These are phyloP conservation scores for Pueraria montana DNA, from an alignment of 306 rosid genomes.

Conservation along the genomic window DNA sequence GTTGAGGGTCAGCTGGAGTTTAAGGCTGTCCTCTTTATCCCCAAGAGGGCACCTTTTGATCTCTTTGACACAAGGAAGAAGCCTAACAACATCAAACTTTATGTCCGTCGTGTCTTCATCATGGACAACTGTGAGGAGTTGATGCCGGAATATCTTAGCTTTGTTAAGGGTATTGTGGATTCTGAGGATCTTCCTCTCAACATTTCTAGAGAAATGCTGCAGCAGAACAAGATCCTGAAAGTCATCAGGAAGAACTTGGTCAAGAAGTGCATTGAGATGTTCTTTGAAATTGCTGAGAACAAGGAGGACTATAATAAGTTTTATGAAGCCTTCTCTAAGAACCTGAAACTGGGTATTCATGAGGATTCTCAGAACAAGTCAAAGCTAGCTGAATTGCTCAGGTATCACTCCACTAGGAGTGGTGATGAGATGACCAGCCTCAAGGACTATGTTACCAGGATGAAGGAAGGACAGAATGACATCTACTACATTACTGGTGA, in stretches of 20 bases:
- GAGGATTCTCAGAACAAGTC: slow-evolving; percentile 89
- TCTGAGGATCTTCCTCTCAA: slow-evolving; percentile 97
- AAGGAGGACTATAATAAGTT: slow-evolving; percentile 94
- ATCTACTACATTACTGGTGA: slow-evolving; percentile 94
- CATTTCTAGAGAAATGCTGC: slow-evolving; percentile 89
- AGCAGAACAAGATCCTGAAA: slow-evolving; percentile 93
- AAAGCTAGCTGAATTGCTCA: slow-evolving; percentile 84
- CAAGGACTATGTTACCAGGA: slow-evolving; percentile 93
- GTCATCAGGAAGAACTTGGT: slow-evolving; percentile 93
- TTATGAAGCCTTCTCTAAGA: slow-evolving; percentile 92
- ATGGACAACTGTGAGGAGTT: slow-evolving; percentile 99
- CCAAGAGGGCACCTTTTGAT: slow-evolving; percentile 97
- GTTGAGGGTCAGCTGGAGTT: slow-evolving; percentile 97
- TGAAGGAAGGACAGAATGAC: slow-evolving; percentile 96
- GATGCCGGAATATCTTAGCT: slow-evolving; percentile 90
- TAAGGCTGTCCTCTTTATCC: slow-evolving; percentile 90
- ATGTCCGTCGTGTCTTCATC: slow-evolving; percentile 90
- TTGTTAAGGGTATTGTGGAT: slow-evolving; percentile 93
- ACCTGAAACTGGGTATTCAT: slow-evolving; percentile 83
- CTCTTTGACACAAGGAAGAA: slow-evolving; percentile 94
- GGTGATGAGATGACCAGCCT: slow-evolving; percentile 94
- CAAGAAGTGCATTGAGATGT: slow-evolving; percentile 85
- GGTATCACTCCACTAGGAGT: slow-evolving; percentile 92
- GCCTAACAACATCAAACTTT: slow-evolving; percentile 91
- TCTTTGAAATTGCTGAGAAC: slow-evolving; percentile 95